These are phyloP conservation scores for Rhodofomes roseus DNA, from an alignment of 1,284 basidiomycete species.

Conservation along the genomic window DNA sequence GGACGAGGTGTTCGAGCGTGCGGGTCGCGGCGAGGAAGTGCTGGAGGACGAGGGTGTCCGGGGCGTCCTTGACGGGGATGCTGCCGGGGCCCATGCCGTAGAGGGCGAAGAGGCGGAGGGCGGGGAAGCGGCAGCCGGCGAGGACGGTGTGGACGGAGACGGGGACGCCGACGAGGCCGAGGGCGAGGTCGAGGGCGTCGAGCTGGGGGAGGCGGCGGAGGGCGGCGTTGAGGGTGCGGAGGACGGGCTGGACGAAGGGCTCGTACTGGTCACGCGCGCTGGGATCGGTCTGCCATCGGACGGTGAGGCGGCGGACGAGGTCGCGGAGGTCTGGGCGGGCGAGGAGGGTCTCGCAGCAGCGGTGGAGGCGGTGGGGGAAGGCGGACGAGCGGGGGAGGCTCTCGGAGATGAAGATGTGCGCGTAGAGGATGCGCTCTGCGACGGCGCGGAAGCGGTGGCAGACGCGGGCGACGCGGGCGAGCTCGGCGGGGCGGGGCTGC, in stretches of 20 bases:
- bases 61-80: slow-evolving; percentile 21
- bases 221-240: slow-evolving; percentile 27
- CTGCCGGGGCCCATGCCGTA: slow-evolving; percentile 44
- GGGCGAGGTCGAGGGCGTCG: slow-evolving; percentile 53
- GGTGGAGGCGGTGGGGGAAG: slow-evolving; percentile 40
- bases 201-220: slow-evolving; percentile 40
- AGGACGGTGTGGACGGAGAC: slow-evolving; percentile 24
- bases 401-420: slow-evolving; percentile 47
- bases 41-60: slow-evolving; percentile 34
- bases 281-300: slow-evolving; percentile 49
- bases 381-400: slow-evolving; percentile 39
- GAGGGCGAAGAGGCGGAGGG: slow-evolving; percentile 47
- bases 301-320: slow-evolving; percentile 40
- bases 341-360: slow-evolving; percentile 51
- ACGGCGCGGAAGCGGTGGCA: slow-evolving; percentile 50
- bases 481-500: slow-evolving; percentile 27
- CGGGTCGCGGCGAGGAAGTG: slow-evolving; percentile 41
- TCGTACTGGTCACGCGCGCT: slow-evolving; percentile 24
- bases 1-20: slow-evolving; percentile 42
- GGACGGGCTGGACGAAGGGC: slow-evolving; percentile 21
- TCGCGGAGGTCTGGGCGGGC: slow-evolving; percentile 42
- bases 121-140: slow-evolving; percentile 26
- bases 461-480: slow-evolving; percentile 40
- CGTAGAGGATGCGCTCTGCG: slow-evolving; percentile 56
- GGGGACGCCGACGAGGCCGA: slow-evolving; percentile 34